phyloP scores from a whole-genome alignment of 176 grass and related monocot species.

The Canna indica region DNA sequence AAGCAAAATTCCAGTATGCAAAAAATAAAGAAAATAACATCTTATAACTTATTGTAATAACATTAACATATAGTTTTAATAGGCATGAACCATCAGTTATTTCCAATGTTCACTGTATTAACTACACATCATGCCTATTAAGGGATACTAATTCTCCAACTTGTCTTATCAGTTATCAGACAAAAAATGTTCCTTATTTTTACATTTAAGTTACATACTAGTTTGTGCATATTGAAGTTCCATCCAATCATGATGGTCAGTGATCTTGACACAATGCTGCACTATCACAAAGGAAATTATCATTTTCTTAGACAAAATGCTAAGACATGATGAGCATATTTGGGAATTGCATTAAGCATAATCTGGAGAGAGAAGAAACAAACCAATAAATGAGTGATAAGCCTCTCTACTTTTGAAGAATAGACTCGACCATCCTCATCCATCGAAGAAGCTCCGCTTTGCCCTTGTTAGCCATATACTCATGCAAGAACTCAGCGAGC shows the following conservation, averaged over 20 bases:
- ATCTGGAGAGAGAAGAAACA: background rate
- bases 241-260: too few species aligned
- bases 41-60: too few species aligned
- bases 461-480: constrained; percentile 71
- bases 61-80: too few species aligned
- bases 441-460: constrained; percentile 73
- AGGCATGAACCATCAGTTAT: too few species aligned
- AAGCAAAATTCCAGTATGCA: too few species aligned
- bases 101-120: too few species aligned
- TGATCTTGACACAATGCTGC: background rate
- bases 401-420: constrained; percentile 41
- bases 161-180: too few species aligned
- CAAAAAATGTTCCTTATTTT: too few species aligned
- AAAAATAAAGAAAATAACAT: too few species aligned
- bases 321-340: background rate
- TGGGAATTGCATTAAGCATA: background rate
- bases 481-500: constrained; percentile 68
- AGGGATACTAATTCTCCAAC: too few species aligned
- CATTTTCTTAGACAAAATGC: background rate
- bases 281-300: background rate
- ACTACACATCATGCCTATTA: too few species aligned
- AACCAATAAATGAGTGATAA: background rate
- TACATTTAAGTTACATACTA: background rate
- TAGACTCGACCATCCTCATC: constrained; percentile 57
- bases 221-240: background rate